Evolutionary conservation across 2,329 filamentous ascomycete genomes (phyloP).

Genomic region (Colletotrichum nymphaeae): DNA sequence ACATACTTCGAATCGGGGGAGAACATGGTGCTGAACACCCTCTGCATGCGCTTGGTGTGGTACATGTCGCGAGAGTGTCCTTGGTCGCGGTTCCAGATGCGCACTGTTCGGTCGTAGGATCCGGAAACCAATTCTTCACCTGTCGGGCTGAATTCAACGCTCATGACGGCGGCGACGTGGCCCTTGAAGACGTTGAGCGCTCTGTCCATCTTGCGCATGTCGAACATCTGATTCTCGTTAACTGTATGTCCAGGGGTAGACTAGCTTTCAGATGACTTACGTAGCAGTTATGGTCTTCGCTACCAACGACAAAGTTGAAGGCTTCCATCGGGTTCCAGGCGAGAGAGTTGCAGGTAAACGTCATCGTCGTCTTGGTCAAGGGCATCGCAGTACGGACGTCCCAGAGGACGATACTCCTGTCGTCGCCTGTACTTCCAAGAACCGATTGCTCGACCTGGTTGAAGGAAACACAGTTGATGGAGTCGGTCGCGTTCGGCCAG

Average conservation of each 20-base stretch:
- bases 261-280: conserved; percentile 31
- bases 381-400: conserved; percentile 90
- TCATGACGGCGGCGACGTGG: conserved; percentile 92
- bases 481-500: conserved; percentile 91
- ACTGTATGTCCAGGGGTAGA: neutral
- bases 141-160: conserved; percentile 94
- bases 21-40: conserved; percentile 83
- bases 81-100: conserved; percentile 83
- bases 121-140: conserved; percentile 93
- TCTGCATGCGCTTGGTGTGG: conserved; percentile 97
- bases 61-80: conserved; percentile 94
- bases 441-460: conserved; percentile 96
- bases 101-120: conserved; percentile 85
- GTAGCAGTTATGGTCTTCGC: conserved; percentile 90
- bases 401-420: conserved; percentile 90
- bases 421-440: conserved; percentile 84
- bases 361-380: conserved; percentile 83
- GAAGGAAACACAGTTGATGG: conserved; percentile 88
- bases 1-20: conserved; percentile 92
- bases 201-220: conserved; percentile 90
- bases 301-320: conserved; percentile 93
- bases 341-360: conserved; percentile 84
- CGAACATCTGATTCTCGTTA: conserved; percentile 69
- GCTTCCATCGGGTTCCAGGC: conserved; percentile 98
- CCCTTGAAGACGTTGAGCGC: conserved; percentile 91